phyloP scores from a whole-genome alignment of 2,329 filamentous ascomycete genomes.

The Coleophoma crateriformis region DNA sequence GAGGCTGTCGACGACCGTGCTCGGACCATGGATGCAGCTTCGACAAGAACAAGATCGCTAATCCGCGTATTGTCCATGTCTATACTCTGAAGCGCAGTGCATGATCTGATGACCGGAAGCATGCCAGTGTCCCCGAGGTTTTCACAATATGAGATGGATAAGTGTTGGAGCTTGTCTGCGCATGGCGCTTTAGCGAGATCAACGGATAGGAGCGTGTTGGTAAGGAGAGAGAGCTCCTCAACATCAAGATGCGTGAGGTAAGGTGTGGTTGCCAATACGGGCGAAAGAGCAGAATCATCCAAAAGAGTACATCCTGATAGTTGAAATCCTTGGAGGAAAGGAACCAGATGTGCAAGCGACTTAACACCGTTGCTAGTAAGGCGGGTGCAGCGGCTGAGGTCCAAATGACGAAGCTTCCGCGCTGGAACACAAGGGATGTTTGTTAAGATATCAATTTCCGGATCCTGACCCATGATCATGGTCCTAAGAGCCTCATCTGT shows the following conservation, averaged over 20 bases:
- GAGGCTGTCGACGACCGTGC: conserved; percentile 41
- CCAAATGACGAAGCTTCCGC: conserved; percentile 75
- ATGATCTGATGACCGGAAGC: conserved; percentile 74
- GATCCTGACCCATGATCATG: conserved; percentile 71
- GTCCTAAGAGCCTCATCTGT: conserved; percentile 67
- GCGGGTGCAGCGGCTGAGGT: conserved; percentile 71
- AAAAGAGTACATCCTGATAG: conserved; percentile 72
- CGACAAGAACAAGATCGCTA: conserved; percentile 77
- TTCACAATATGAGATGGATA: conserved; percentile 89
- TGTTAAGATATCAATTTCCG: conserved; percentile 76
- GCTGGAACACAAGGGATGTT: conserved; percentile 70
- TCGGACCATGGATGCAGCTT: conserved; percentile 77
- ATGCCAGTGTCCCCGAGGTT: conserved; percentile 77
- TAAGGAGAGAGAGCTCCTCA: conserved; percentile 76
- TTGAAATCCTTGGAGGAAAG: conserved; percentile 75
- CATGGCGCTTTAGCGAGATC: conserved; percentile 74
- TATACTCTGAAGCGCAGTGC: conserved; percentile 61
- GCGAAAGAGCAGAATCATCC: conserved; percentile 66
- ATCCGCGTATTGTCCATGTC: conserved; percentile 93
- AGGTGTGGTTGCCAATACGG: conserved; percentile 69
- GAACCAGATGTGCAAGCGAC: conserved; percentile 67
- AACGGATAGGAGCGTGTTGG: conserved; percentile 66
- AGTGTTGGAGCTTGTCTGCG: conserved; percentile 64
- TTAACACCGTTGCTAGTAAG: conserved; percentile 71
- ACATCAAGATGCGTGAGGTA: conserved; percentile 81